Conservation (phyloP, 495 filamentous ascomycete species). For the Tuber microsphaerosporum region DNA sequence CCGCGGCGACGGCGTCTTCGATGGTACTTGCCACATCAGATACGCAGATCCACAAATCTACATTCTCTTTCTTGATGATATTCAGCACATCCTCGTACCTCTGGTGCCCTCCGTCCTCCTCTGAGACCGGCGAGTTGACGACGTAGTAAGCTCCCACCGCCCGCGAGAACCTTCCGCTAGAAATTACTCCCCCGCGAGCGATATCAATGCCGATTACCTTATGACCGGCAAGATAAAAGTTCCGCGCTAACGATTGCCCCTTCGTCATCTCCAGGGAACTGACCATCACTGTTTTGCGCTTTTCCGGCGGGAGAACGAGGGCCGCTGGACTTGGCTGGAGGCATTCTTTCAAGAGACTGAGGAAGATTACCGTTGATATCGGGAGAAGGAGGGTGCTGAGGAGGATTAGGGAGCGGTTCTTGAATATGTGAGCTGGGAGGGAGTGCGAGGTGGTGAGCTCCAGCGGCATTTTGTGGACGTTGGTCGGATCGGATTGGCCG, state of each 20-base stretch:
- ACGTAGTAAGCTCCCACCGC: conserved; percentile 51
- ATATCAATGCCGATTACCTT: conserved; percentile 67
- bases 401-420: conserved; percentile 49
- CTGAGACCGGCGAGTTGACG: conserved; percentile 44
- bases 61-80: conserved; percentile 54
- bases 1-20: conserved; percentile 59
- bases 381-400: conserved; percentile 53
- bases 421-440: conserved; percentile 42
- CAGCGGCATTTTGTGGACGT: background rate
- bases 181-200: conserved; percentile 44
- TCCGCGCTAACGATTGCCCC: conserved; percentile 59
- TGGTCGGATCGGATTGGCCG: background rate
- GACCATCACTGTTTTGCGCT: conserved; percentile 53
- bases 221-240: conserved; percentile 60
- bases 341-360: conserved; percentile 42
- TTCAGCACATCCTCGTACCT: conserved; percentile 43
- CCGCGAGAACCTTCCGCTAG: conserved; percentile 45
- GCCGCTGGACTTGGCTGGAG: conserved; percentile 15
- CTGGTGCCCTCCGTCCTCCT: conserved; percentile 4
- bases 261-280: conserved; percentile 66
- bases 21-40: conserved; percentile 54
- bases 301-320: conserved; percentile 36
- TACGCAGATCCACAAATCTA: conserved; percentile 69
- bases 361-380: conserved; percentile 49
- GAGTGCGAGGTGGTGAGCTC: background rate